phyloP scores from a whole-genome alignment of 306 rosid species.

The Clitoria ternatea region DNA sequence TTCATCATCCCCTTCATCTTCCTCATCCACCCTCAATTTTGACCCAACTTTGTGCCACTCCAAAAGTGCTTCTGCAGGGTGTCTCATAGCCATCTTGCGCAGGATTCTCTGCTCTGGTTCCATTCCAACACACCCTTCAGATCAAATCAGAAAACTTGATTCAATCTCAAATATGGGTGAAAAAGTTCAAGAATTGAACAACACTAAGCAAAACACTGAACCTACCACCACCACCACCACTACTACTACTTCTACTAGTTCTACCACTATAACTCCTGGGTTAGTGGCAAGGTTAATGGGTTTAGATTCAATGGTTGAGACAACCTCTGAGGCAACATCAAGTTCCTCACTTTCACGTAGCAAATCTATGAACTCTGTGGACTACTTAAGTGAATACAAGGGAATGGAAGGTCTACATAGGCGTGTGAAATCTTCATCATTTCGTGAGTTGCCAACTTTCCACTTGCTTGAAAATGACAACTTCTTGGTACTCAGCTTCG shows the following conservation, averaged over 20 bases:
- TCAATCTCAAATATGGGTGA: constrained; percentile 15
- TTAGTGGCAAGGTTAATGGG: constrained; percentile 85
- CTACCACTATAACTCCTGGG: constrained; percentile 36
- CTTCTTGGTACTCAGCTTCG: constrained; percentile 68
- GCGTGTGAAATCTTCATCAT: constrained; percentile 46
- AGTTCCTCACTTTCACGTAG: constrained; percentile 34
- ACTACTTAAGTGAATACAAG: constrained; percentile 34
- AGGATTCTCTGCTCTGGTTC: constrained; percentile 70
- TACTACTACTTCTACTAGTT: too few relatives aligned
- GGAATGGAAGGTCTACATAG: constrained; percentile 28
- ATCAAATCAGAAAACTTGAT: constrained; percentile 42
- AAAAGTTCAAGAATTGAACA: constrained; percentile 35
- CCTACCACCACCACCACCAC: neutral
- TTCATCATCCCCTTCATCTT: constrained; percentile 45
- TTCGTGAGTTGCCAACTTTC: constrained; percentile 45
- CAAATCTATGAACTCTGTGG: constrained; percentile 56
- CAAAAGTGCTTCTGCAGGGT: constrained; percentile 50
- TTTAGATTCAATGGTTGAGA: constrained; percentile 45
- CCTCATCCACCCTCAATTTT: constrained; percentile 25
- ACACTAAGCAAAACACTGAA: constrained; percentile 17
- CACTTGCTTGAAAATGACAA: constrained; percentile 61
- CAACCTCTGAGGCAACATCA: constrained; percentile 9
- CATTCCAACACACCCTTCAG: constrained; percentile 74
- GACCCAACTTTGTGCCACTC: constrained; percentile 45
- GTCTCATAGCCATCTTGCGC: constrained; percentile 54